Conservation (phyloP, 805 yeast genomes). For the Sugiyamaella chiloensis region DNA sequence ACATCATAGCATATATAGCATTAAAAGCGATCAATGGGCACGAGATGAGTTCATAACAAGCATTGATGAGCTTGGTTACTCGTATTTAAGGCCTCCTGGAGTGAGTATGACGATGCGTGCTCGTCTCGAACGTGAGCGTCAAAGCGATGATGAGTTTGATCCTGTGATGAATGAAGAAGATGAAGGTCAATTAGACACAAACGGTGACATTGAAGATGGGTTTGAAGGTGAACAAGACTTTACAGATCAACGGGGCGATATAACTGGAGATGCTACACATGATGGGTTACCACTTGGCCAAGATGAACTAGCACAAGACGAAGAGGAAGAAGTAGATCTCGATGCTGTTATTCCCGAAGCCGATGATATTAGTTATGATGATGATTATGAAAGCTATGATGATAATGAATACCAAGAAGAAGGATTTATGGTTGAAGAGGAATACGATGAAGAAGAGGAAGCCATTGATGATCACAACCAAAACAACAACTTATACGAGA, state of each 20-base stretch:
- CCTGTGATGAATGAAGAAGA: slow-evolving; percentile 5
- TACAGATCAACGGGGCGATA: not conserved
- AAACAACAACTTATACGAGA: not conserved
- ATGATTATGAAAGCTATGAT: slow-evolving; percentile 20
- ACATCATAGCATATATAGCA: not conserved
- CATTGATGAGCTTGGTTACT: slow-evolving; percentile 47
- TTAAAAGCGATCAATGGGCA: slow-evolving; percentile 16
- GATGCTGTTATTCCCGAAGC: slow-evolving; percentile 24
- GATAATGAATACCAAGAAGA: slow-evolving; percentile 22
- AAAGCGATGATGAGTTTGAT: slow-evolving; percentile 17
- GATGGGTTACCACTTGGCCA: not conserved
- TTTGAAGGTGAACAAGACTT: slow-evolving; percentile 1
- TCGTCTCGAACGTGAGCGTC: slow-evolving; percentile 29
- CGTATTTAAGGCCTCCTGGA: slow-evolving; percentile 57
- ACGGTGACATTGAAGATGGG: slow-evolving; percentile 7
- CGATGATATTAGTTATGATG: slow-evolving; percentile 23
- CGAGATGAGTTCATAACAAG: slow-evolving; percentile 19
- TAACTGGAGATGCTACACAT: not conserved
- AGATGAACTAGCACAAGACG: slow-evolving; percentile 9
- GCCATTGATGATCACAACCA: not conserved
- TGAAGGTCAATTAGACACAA: slow-evolving; percentile 12
- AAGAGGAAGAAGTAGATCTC: slow-evolving; percentile 19
- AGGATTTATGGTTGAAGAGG: slow-evolving; percentile 25
- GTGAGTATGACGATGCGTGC: slow-evolving; percentile 49
- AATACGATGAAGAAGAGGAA: slow-evolving; percentile 10